A percentile compares a stretch with the other conserved stretches of the same genome.
phyloP scores from a whole-genome alignment of 805 yeast species.

The Yamadazyma phyllophila region DNA sequence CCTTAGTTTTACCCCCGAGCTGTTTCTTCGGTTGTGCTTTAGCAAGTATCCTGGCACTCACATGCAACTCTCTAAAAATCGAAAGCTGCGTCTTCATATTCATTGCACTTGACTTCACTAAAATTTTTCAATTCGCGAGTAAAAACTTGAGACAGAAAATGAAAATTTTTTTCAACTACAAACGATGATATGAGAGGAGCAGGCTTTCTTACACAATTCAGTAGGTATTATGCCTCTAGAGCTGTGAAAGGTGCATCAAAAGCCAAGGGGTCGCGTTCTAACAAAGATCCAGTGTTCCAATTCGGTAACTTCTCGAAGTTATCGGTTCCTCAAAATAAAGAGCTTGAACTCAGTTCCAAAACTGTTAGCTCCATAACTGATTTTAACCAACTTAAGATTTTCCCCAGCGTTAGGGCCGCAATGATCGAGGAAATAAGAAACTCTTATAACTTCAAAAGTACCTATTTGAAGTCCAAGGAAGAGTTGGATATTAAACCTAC shows the following conservation, averaged over 20 bases:
- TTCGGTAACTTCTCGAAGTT: conserved; percentile 53
- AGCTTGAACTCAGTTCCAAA: conserved; percentile 30
- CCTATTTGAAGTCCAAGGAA: conserved; percentile 29
- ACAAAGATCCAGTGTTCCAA: conserved; percentile 13
- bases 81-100: conserved; percentile 4
- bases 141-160: neutral
- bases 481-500: conserved; percentile 54
- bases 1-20: conserved; percentile 25
- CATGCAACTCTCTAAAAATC: conserved; percentile 12
- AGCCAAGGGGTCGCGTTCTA: neutral
- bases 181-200: conserved; percentile 7
- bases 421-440: conserved; percentile 52
- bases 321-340: conserved; percentile 37
- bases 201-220: neutral
- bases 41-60: conserved; percentile 14
- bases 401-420: conserved; percentile 64
- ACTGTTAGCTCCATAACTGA: conserved; percentile 48
- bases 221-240: conserved; percentile 3
- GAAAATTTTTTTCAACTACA: neutral
- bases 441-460: conserved; percentile 31
- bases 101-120: conserved; percentile 5
- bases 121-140: conserved; percentile 1
- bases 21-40: conserved; percentile 15
- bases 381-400: conserved; percentile 65
- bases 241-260: neutral